phyloP scores from a whole-genome alignment of 352 stramenopile genomes.

The Pythium phragmitis region DNA sequence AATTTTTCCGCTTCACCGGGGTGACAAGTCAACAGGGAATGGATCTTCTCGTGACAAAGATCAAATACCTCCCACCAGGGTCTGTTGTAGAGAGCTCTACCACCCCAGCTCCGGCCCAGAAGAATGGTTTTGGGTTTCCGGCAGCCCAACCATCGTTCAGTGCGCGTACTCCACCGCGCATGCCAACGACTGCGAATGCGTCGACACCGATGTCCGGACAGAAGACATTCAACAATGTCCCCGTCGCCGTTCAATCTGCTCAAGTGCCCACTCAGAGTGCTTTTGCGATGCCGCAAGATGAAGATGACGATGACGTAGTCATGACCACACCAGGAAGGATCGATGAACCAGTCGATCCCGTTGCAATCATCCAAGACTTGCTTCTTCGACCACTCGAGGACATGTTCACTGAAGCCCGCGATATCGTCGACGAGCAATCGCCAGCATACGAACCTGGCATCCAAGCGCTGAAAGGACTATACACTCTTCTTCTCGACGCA shows the following conservation, averaged over 20 bases:
- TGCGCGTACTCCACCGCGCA: slow-evolving; percentile 26
- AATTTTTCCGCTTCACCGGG: slow-evolving; percentile 73
- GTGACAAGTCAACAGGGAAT: slow-evolving; percentile 81
- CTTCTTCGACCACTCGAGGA: slow-evolving; percentile 65
- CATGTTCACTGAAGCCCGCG: slow-evolving; percentile 57
- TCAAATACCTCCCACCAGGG: slow-evolving; percentile 70
- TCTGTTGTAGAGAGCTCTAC: slow-evolving; percentile 29
- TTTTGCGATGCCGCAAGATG: slow-evolving; percentile 14
- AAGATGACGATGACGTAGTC: slow-evolving; percentile 52
- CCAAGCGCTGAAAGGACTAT: slow-evolving; percentile 78
- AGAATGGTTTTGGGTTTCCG: slow-evolving; percentile 25
- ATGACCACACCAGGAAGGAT: slow-evolving; percentile 45
- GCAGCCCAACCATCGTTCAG: slow-evolving; percentile 11
- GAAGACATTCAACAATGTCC: slow-evolving; percentile 32
- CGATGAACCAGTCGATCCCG: slow-evolving; percentile 32
- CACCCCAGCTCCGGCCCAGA: slow-evolving; percentile 11
- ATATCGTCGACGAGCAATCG: slow-evolving; percentile 61
- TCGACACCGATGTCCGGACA: slow-evolving; percentile 31
- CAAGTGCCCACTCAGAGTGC: background rate
- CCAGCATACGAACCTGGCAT: slow-evolving; percentile 57
- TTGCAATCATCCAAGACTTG: slow-evolving; percentile 33
- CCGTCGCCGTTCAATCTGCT: slow-evolving; percentile 11
- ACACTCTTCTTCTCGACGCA: slow-evolving; percentile 69
- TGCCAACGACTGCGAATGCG: slow-evolving; percentile 15
- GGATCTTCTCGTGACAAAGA: slow-evolving; percentile 67